Evolutionary conservation across 306 rosid genomes (phyloP), one percentile per base, ranked within the genome.

Genomic region (Medicago lupulina): DNA sequence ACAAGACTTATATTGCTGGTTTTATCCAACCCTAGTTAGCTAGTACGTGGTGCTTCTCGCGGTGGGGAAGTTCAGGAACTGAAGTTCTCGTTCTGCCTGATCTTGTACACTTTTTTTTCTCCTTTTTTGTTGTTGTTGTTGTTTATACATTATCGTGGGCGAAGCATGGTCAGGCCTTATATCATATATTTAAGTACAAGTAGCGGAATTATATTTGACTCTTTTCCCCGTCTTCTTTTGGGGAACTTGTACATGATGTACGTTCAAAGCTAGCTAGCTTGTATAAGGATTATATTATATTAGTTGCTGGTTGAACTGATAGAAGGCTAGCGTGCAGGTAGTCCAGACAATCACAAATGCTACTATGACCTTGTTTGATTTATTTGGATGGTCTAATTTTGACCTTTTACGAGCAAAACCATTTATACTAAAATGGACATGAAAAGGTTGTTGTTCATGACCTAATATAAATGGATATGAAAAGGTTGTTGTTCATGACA

Each of bases 201-300:
- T 59, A 76, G 5, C 15, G 40, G 61, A 31, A 21, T 67, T 74
- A 62, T 76, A 62, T 75, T 75, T 43, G 25, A 49, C 78, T 10
- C 75, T 36, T 51, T 38, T 53, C 1, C 3, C 60, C 34, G 34
- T 44, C 21, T 43, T 18, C 13, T 40, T 71, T 71, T 65, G 19
- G 72, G 50, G 40, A 18, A 54, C 67, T 70, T 75, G 86, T 80
- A 81, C 38, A 74, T 70, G 58, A 40, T 73, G 80, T 39, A 79
- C 75, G 78, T 60, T 71, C 68, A 74, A 75, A 65, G 34, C 81
- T 49, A 65, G 34, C 81, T 49, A 57, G 34, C 79, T 49, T 78
- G 81, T 81, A 70, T 41, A 81, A 66, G 58, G 28, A 43, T 60
- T 44, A 54, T 61, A 46, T 10, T 54, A 38, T 61, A 38, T 14